A percentile compares a stretch with the other conserved stretches of the same genome.
Conservation (phyloP, 23 red algal genomes). For the Gracilariopsis chorda region DNA sequence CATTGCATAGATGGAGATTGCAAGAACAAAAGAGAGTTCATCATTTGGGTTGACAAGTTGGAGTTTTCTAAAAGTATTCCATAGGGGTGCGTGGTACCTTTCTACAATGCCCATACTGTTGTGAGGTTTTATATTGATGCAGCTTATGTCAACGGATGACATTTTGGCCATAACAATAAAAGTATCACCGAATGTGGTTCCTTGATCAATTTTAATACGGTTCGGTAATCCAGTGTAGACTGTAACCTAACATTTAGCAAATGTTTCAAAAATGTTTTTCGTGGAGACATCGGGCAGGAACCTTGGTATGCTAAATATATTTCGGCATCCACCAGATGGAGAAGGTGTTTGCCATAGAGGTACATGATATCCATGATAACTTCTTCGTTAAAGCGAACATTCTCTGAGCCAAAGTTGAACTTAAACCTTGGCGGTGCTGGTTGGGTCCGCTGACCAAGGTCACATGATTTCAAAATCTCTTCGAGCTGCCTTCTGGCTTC, state of each 20-base stretch:
- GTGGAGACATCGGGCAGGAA: background rate
- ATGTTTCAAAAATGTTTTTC: background rate
- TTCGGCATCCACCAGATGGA: background rate
- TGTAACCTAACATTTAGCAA: background rate
- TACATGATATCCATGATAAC: background rate
- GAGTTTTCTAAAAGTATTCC: background rate
- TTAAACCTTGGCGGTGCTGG: background rate
- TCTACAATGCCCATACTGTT: background rate
- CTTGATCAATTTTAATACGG: background rate
- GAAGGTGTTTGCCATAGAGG: background rate
- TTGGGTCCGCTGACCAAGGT: background rate
- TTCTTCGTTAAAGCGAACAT: background rate
- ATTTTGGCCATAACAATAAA: background rate
- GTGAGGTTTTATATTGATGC: too few species aligned
- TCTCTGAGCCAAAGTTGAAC: background rate
- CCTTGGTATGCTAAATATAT: background rate
- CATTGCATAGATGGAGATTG: background rate
- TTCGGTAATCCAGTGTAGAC: background rate
- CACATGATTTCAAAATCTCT: background rate
- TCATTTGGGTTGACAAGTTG: background rate
- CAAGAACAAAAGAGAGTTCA: background rate
- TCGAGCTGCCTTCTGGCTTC: background rate
- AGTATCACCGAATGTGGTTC: background rate
- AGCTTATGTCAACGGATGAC: background rate
- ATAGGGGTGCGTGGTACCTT: background rate